Evolutionary conservation across 2,329 filamentous ascomycete species (phyloP).

Genomic region (Trichoderma koningii): DNA sequence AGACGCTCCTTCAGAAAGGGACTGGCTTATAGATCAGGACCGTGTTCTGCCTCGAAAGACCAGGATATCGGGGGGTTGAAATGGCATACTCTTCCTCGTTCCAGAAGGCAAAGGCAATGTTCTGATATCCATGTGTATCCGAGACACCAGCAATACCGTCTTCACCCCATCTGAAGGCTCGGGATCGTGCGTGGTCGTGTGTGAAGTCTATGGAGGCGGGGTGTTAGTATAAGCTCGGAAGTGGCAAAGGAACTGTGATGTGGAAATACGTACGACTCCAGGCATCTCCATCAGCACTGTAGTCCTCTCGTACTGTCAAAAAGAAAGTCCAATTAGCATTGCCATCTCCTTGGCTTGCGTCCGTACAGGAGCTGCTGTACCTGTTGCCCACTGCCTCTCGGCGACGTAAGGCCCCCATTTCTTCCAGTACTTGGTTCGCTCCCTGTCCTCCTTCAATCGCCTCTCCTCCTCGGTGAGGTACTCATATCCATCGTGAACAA

Average conservation of each 20-base stretch:
- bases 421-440: constrained; percentile 93
- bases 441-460: constrained; percentile 80
- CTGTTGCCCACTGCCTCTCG: constrained; percentile 94
- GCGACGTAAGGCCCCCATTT: constrained; percentile 94
- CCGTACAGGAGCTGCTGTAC: constrained; percentile 44
- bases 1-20: constrained; percentile 92
- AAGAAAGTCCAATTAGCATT: constrained; percentile 31
- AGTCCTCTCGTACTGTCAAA: constrained; percentile 79
- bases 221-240: neutral
- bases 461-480: constrained; percentile 89
- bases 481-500: constrained; percentile 84
- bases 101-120: constrained; percentile 96
- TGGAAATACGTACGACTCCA: constrained; percentile 76
- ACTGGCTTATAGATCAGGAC: constrained; percentile 54
- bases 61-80: neutral
- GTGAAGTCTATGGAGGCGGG: constrained; percentile 69
- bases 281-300: constrained; percentile 84
- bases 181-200: constrained; percentile 85
- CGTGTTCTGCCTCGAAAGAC: neutral
- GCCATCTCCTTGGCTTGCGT: neutral
- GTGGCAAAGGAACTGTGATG: neutral
- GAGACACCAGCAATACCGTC: constrained; percentile 94
- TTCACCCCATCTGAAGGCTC: constrained; percentile 93
- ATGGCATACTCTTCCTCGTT: constrained; percentile 81
- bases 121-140: constrained; percentile 86